Base-by-base conservation (phyloP, 2,329 filamentous ascomycete genomes). In the Capronia epimyces region DNA sequence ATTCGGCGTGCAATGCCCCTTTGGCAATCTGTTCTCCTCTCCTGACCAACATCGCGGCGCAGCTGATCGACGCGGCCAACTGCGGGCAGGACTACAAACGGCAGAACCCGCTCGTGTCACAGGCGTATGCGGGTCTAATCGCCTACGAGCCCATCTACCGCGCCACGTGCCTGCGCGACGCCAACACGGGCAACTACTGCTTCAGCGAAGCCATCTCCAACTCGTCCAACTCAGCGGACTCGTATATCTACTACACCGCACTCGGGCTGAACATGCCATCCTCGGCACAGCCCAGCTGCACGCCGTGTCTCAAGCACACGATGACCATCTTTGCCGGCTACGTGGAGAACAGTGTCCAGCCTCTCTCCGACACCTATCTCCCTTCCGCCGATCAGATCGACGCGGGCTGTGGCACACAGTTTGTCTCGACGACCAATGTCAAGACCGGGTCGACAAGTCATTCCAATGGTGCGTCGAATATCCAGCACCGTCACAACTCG, bases 151-250 rank as follows among this genome's bases (percentile, higher is more conserved):
- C 84, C 22, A 71, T 95, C 24, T 95, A 91, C 71, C 77, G 81
- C 43, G 88, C 89, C 2, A 85, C 85, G 5, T 98, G 93, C 65
- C 77, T 95, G 16, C 82, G 81, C 53, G 80, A 87, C 64, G 75
- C 80, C 0, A 69, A 73, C 0, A 82, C 82, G 1, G 75, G 75
- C 44, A 78, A 82, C 59, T 96, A 91, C 73, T 75, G 79, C 72
- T 96, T 89, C 67, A 87, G 87, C 59, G 84, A 87, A 60, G 89
- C 91, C 43, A 82, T 90, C 53, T 89, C 86, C 42, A 95, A 95
- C 69, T 66, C 72, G 4, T 79, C 80, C 18, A 84, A 80, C 7
- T 75, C 86, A 0, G 80, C 82, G 25, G 85, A 93, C 65, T 78
- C 81, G 27, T 91, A 90, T 64, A 77, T 93, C 29, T 98, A 96